Conservation (phyloP, 2,329 filamentous ascomycete species). For the Fusarium sambucinum region DNA sequence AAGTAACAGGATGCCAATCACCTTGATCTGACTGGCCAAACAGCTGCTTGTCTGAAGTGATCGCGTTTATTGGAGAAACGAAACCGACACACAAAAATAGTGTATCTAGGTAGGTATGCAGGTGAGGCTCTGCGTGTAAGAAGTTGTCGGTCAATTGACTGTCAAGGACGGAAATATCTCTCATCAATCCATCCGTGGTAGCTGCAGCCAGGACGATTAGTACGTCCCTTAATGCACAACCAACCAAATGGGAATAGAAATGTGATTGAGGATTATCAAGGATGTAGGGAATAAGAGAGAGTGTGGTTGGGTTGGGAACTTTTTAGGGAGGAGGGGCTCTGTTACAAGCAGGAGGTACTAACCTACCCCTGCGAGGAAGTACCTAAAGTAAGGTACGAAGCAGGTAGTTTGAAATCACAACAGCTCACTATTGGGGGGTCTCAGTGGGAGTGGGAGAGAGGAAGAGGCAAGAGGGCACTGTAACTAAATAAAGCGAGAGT, state of each 20-base stretch:
- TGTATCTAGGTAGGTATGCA: slow-evolving; percentile 4
- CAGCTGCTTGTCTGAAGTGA: not conserved
- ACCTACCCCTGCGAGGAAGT: slow-evolving; percentile 26
- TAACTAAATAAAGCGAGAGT: slow-evolving; percentile 3
- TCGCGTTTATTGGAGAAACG: slow-evolving; percentile 3
- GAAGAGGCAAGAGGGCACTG: not conserved
- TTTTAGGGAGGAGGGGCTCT: slow-evolving; percentile 40
- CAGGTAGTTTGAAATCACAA: slow-evolving; percentile 22
- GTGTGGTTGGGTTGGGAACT: slow-evolving; percentile 20
- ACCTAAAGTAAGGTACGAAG: slow-evolving; percentile 10
- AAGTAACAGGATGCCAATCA: slow-evolving; percentile 21
- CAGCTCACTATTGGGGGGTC: slow-evolving; percentile 25
- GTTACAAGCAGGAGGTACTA: slow-evolving; percentile 23
- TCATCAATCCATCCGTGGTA: slow-evolving; percentile 39
- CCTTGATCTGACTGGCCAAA: slow-evolving; percentile 3
- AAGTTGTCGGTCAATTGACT: slow-evolving; percentile 33
- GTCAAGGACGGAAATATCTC: slow-evolving; percentile 13
- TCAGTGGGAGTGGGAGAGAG: slow-evolving; percentile 9
- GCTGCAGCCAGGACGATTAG: slow-evolving; percentile 27
- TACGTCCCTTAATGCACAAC: slow-evolving; percentile 30
- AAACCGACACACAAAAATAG: slow-evolving; percentile 9
- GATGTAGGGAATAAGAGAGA: slow-evolving; percentile 31
- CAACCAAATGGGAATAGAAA: slow-evolving; percentile 27
- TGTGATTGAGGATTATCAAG: slow-evolving; percentile 30
- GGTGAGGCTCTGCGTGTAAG: slow-evolving; percentile 31